phyloP scores from a whole-genome alignment of 2,329 filamentous ascomycete species.

The Pezicula carpinea region DNA sequence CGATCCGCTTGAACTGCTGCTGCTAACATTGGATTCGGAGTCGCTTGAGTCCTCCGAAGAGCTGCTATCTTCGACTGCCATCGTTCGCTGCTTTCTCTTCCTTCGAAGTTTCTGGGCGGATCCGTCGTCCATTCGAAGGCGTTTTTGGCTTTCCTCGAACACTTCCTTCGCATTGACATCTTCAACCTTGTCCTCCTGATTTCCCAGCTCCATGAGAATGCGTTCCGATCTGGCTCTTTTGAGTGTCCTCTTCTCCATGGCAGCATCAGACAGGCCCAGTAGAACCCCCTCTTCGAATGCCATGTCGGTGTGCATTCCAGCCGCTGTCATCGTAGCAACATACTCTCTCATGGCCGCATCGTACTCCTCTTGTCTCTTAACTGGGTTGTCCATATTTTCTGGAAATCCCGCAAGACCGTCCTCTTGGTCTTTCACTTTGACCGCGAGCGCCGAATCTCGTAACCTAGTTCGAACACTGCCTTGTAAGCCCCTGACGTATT shows the following conservation, averaged over 20 bases:
- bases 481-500: slow-evolving; percentile 76
- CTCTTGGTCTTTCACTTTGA: slow-evolving; percentile 53
- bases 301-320: slow-evolving; percentile 14
- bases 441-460: slow-evolving; percentile 58
- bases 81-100: slow-evolving; percentile 40
- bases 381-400: slow-evolving; percentile 40
- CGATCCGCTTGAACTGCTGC: slow-evolving; percentile 2
- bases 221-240: slow-evolving; percentile 61
- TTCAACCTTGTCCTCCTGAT: not conserved
- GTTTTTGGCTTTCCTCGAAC: slow-evolving; percentile 33
- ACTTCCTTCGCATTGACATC: slow-evolving; percentile 9
- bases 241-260: slow-evolving; percentile 50
- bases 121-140: slow-evolving; percentile 40
- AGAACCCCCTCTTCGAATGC: slow-evolving; percentile 28
- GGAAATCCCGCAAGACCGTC: slow-evolving; percentile 43
- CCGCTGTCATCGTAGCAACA: slow-evolving; percentile 22
- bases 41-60: slow-evolving; percentile 15
- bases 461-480: slow-evolving; percentile 68
- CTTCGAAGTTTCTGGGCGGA: slow-evolving; percentile 39
- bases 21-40: slow-evolving; percentile 5
- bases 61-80: slow-evolving; percentile 15
- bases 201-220: slow-evolving; percentile 50
- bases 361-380: slow-evolving; percentile 51
- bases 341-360: slow-evolving; percentile 41
- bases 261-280: slow-evolving; percentile 38